Percentiles rank a stretch among this genome's conserved stretches.
Evolutionary conservation across 2,329 filamentous ascomycete genomes (phyloP).

Genomic region (Trichoderma hamatum): DNA sequence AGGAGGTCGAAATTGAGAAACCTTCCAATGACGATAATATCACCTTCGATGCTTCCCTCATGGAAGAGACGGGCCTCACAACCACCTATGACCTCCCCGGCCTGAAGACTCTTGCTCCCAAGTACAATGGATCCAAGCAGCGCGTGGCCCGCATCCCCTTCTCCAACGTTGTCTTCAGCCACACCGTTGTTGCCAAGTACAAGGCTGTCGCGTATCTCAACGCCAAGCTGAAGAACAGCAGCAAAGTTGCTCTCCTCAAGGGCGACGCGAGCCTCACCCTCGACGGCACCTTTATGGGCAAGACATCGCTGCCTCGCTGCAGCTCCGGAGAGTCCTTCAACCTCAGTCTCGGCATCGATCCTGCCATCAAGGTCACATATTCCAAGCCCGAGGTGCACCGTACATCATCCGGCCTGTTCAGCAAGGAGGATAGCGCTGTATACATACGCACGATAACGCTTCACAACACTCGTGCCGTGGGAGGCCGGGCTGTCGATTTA

Average conservation of each 20-base stretch:
- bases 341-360: conserved; percentile 62
- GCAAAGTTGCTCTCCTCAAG: conserved; percentile 57
- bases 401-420: conserved; percentile 55
- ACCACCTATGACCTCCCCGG: conserved; percentile 64
- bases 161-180: conserved; percentile 54
- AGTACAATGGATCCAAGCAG: conserved; percentile 56
- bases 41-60: conserved; percentile 49
- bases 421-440: conserved; percentile 54
- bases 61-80: conserved; percentile 63
- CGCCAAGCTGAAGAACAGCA: conserved; percentile 58
- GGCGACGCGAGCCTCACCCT: conserved; percentile 62
- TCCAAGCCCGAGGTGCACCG: conserved; percentile 58
- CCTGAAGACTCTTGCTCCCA: conserved; percentile 58
- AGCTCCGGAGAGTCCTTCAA: conserved; percentile 57
- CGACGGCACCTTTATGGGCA: conserved; percentile 65
- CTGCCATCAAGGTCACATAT: conserved; percentile 58
- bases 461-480: conserved; percentile 51
- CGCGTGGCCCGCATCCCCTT: conserved; percentile 61
- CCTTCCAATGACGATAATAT: not conserved
- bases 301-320: conserved; percentile 57
- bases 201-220: conserved; percentile 62
- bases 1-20: not conserved
- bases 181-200: conserved; percentile 64
- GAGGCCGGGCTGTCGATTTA: conserved; percentile 47
- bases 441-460: conserved; percentile 55